These are phyloP conservation scores for Clonostachys chloroleuca DNA, from an alignment of 2,329 filamentous ascomycete genomes.

Conservation along the genomic window DNA sequence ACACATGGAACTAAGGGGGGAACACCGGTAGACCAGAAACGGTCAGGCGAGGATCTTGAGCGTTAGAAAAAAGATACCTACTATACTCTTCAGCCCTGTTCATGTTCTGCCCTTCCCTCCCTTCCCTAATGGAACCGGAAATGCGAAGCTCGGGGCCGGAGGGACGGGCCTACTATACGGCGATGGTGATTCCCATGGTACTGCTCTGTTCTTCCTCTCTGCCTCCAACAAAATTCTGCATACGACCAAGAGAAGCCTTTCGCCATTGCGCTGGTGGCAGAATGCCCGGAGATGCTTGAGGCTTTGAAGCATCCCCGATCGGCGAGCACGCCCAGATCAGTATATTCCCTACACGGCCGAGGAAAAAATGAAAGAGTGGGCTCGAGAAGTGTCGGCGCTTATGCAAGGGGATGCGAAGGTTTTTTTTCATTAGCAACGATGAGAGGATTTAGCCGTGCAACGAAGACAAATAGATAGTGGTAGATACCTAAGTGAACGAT, in stretches of 20 bases:
- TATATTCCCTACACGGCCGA: conserved; percentile 5
- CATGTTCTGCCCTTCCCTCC: conserved; percentile 11
- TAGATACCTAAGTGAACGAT: conserved; percentile 6
- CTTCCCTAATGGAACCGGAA: conserved; percentile 11
- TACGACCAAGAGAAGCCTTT: conserved; percentile 6
- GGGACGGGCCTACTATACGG: conserved; percentile 9
- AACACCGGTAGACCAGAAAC: conserved; percentile 12
- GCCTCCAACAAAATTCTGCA: conserved; percentile 6
- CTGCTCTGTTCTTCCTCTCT: conserved; percentile 10
- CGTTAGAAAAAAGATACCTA: conserved; percentile 11
- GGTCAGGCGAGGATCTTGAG: conserved; percentile 10
- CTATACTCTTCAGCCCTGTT: conserved; percentile 12
- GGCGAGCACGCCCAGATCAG: conserved; percentile 6
- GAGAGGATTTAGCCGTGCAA: conserved; percentile 7
- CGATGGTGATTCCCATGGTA: conserved; percentile 9
- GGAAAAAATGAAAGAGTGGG: conserved; percentile 4
- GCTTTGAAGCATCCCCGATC: conserved; percentile 4
- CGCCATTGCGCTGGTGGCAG: conserved; percentile 6
- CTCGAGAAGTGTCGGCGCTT: conserved; percentile 7
- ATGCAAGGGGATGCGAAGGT: conserved; percentile 8
- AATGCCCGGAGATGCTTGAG: conserved; percentile 3
- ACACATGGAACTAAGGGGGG: conserved; percentile 9
- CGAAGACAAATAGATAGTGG: conserved; percentile 7
- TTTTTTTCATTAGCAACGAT: conserved; percentile 7
- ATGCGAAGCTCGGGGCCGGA: conserved; percentile 8